Evolutionary conservation across 108 stramenopile species (phyloP).

Genomic region (Cyclotella cryptica): DNA sequence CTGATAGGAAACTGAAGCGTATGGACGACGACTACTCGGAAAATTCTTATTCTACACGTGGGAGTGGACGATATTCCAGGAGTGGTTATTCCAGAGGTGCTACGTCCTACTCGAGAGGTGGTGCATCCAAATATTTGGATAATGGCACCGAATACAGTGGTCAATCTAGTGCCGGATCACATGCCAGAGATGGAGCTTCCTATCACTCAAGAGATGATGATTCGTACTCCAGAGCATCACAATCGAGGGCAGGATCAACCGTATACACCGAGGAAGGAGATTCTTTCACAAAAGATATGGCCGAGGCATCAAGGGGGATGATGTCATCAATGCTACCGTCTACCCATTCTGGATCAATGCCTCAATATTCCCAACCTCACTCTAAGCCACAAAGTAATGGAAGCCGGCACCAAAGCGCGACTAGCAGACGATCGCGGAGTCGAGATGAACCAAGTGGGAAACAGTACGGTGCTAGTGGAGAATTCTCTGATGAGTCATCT

Average conservation of each 20-base stretch:
- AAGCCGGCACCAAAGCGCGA: not conserved
- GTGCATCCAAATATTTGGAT: not conserved
- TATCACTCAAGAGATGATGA: slow-evolving; percentile 3
- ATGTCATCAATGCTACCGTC: not conserved
- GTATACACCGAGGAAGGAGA: slow-evolving; percentile 15
- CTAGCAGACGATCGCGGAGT: not conserved
- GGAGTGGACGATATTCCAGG: not conserved
- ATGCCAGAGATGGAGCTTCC: slow-evolving; percentile 2
- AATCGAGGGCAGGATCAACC: slow-evolving; percentile 1
- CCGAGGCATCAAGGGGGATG: not conserved
- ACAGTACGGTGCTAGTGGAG: not conserved
- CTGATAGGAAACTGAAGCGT: slow-evolving; percentile 13
- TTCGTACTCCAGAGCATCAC: slow-evolving; percentile 10
- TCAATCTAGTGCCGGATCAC: not conserved
- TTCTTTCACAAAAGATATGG: slow-evolving; percentile 14
- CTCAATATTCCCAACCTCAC: not conserved
- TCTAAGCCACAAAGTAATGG: slow-evolving; percentile 2
- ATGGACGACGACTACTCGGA: slow-evolving; percentile 1
- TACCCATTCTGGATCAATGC: not conserved
- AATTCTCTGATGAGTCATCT: slow-evolving; percentile 6
- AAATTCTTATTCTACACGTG: slow-evolving; percentile 8
- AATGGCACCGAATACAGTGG: not conserved
- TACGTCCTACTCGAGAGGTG: slow-evolving; percentile 4
- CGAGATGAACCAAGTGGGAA: not conserved
- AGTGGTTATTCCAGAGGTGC: slow-evolving; percentile 6